A percentile compares a stretch with the other conserved stretches of the same genome.
Evolutionary conservation across 176 grass and related monocot genomes (phyloP).

Genomic region (Saccharum officinarum): DNA sequence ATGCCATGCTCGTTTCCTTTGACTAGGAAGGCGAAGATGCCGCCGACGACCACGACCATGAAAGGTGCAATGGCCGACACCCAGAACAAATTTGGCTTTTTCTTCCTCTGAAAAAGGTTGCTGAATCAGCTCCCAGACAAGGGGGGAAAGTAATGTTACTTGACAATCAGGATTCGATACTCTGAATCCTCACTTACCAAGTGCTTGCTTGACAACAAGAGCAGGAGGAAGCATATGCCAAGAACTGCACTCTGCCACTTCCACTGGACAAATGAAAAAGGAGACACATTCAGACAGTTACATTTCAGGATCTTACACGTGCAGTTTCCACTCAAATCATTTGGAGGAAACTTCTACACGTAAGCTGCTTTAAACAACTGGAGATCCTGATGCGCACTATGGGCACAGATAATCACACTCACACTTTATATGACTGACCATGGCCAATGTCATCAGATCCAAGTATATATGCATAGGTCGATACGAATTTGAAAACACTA

Average conservation of each 20-base stretch:
- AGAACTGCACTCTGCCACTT: slow-evolving; percentile 85
- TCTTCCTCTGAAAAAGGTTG: slow-evolving; percentile 60
- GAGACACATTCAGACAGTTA: not conserved
- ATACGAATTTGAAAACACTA: not conserved
- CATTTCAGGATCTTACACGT: slow-evolving; percentile 33
- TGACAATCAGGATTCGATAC: not conserved
- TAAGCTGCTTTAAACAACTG: not conserved
- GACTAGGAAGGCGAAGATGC: slow-evolving; percentile 76
- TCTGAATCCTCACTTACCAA: slow-evolving; percentile 60
- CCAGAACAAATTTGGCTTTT: slow-evolving; percentile 78
- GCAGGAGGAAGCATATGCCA: slow-evolving; percentile 71
- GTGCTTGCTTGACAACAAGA: slow-evolving; percentile 60
- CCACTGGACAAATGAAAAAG: slow-evolving; percentile 61
- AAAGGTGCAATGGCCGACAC: slow-evolving; percentile 85
- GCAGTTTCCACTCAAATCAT: slow-evolving; percentile 19
- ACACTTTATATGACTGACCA: not conserved
- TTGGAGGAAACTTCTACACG: not conserved
- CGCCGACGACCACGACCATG: slow-evolving; percentile 73
- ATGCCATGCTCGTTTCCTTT: slow-evolving; percentile 86
- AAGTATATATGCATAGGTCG: not conserved
- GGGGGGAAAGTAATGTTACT: not conserved
- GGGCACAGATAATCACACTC: not conserved
- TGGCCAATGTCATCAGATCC: not conserved
- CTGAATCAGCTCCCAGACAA: not conserved
- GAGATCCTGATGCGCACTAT: not conserved